phyloP scores from a whole-genome alignment of 495 filamentous ascomycete genomes.

The Oidiodendron maius region DNA sequence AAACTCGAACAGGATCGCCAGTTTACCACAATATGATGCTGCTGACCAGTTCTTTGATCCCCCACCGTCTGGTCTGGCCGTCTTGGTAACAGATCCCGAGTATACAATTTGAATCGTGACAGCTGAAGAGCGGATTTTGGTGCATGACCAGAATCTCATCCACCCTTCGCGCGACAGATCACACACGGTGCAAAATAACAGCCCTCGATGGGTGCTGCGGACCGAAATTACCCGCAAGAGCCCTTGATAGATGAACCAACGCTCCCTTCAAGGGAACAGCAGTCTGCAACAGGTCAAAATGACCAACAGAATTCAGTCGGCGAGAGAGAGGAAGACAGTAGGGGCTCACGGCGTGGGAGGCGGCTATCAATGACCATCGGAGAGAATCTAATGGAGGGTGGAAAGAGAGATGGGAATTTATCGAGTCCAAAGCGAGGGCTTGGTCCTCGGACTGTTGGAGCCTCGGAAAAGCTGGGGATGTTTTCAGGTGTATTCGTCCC shows the following conservation, averaged over 20 bases:
- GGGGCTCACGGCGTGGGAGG: constrained; percentile 13
- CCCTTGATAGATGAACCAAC: constrained; percentile 19
- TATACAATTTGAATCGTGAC: no score
- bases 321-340: no score
- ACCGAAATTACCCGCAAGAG: constrained; percentile 27
- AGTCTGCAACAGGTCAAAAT: constrained; percentile 3
- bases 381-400: constrained; percentile 16
- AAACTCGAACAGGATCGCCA: no score
- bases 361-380: constrained; percentile 10
- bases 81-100: no score
- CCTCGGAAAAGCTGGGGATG: constrained; percentile 57
- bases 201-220: constrained; percentile 13
- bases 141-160: no score
- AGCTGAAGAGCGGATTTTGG: no score
- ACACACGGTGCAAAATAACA: no score
- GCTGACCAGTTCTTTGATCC: no score
- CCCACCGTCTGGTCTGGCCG: no score
- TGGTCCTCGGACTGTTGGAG: constrained; percentile 40
- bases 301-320: constrained; percentile 1
- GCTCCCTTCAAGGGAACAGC: constrained; percentile 15
- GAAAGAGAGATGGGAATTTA: constrained; percentile 20
- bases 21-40: no score
- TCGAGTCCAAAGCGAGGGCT: constrained; percentile 28
- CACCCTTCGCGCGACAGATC: no score
- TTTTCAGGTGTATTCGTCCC: constrained; percentile 83